Evolutionary conservation across 2,329 filamentous ascomycete genomes (phyloP), one percentile per base, ranked within the genome.

Genomic region (Zasmidium angulare): DNA sequence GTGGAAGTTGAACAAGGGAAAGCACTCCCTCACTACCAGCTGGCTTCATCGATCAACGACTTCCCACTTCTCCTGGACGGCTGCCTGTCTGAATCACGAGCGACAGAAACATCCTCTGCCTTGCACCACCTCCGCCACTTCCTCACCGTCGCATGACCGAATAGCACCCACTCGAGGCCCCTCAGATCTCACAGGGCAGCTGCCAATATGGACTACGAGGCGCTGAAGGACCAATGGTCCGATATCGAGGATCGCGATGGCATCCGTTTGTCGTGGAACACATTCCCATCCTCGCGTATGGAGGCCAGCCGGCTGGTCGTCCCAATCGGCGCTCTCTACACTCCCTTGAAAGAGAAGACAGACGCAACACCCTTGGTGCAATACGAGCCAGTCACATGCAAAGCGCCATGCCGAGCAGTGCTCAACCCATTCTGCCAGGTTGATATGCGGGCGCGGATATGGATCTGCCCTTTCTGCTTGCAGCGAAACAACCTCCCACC

Each of bases 271-370:
- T 97, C 93, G 79, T 99, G 95, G 95, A 99, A 99, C 76, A 96
- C 96, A 62, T 96, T 99, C 73, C 95, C 95, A 52, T 97, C 93
- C 81, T 93, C 93, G 72, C 91, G 95, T 75, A 97, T 99, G 92
- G 93, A 73, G 58, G 71, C 71, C 60, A 72, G 69, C 63, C 66
- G 71, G 26, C 69, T 73, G 55, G 71, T 73, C 17, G 95, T 98
- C 36, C 95, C 95, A 62, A 97, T 99, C 71, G 95, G 93, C 75
- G 93, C 92, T 67, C 84, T 97, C 50, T 98, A 98, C 78, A 99
- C 93, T 1, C 93, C 93, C 3, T 80, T 97, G 70, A 98, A 98
- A 79, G 93, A 97, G 80, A 96, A 96, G 80, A 86, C 89, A 21
- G 89, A 96, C 65, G 69, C 65, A 51, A 90, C 91, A 22, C 91